phyloP scores from a whole-genome alignment of 2,329 filamentous ascomycete species.

The Fusarium protoensiforme region DNA sequence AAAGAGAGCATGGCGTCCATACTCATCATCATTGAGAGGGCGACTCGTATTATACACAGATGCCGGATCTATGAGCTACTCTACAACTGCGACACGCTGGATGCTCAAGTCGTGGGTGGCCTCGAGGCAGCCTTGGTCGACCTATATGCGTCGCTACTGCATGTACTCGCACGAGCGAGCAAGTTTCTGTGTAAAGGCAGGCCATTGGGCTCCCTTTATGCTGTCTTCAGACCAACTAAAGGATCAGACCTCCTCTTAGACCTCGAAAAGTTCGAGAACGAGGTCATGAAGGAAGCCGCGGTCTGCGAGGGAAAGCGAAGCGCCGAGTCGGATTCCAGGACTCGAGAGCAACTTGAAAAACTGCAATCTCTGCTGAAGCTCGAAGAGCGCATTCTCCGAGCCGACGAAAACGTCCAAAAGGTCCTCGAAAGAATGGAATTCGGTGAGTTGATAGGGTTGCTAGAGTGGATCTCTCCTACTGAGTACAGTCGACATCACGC shows the following conservation, averaged over 20 bases:
- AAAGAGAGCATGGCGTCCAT: not conserved
- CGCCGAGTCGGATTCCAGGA: not conserved
- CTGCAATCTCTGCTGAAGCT: not conserved
- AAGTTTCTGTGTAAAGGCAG: not conserved
- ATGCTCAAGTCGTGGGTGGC: not conserved
- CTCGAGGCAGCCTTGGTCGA: not conserved
- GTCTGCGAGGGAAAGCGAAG: not conserved
- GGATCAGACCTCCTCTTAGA: not conserved
- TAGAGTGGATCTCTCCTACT: not conserved
- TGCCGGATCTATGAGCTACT: not conserved
- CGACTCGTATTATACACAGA: not conserved
- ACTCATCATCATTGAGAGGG: not conserved
- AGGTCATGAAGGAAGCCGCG: not conserved
- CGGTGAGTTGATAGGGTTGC: fast-evolving
- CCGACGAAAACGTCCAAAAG: not conserved
- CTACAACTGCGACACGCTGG: not conserved
- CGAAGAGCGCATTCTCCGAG: not conserved
- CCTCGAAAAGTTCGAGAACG: not conserved
- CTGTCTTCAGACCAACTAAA: not conserved
- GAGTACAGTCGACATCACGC: not conserved
- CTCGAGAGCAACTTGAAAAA: not conserved
- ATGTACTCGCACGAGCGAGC: not conserved
- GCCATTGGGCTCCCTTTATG: not conserved
- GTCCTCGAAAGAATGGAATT: not conserved
- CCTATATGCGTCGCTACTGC: not conserved